phyloP scores from a whole-genome alignment of 2,329 filamentous ascomycete genomes.

The Zalaria obscura region DNA sequence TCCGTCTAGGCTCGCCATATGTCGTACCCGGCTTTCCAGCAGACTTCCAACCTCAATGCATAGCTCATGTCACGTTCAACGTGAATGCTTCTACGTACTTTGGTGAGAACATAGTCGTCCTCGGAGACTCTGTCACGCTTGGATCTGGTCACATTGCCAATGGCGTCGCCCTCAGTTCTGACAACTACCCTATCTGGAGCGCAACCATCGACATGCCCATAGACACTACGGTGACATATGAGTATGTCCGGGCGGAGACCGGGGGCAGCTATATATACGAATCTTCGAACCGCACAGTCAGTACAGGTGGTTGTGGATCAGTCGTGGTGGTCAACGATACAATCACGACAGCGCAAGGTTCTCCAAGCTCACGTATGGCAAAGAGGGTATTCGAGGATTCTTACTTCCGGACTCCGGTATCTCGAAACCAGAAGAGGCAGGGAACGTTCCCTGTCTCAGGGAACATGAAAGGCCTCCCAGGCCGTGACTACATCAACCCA shows the following conservation, averaged over 20 bases:
- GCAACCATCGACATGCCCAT: constrained; percentile 17
- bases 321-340: constrained; percentile 10
- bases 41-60: constrained; percentile 46
- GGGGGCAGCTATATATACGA: constrained; percentile 19
- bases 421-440: too few relatives aligned
- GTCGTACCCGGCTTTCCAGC: constrained; percentile 54
- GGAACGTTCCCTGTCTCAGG: background rate
- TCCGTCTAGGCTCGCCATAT: constrained; percentile 46
- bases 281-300: constrained; percentile 15
- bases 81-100: constrained; percentile 18
- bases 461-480: constrained; percentile 36
- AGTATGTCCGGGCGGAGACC: constrained; percentile 16
- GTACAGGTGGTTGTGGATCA: constrained; percentile 16
- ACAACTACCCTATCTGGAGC: constrained; percentile 20
- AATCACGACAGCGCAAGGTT: constrained; percentile 14
- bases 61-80: constrained; percentile 17
- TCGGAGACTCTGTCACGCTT: constrained; percentile 17
- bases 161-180: constrained; percentile 14
- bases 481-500: constrained; percentile 49
- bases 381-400: background rate
- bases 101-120: constrained; percentile 21
- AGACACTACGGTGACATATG: constrained; percentile 16
- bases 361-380: background rate
- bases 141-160: constrained; percentile 13
- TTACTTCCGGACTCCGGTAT: too few relatives aligned